Conservation (phyloP, 345 rosid genomes). For the Boechera divaricarpa region DNA sequence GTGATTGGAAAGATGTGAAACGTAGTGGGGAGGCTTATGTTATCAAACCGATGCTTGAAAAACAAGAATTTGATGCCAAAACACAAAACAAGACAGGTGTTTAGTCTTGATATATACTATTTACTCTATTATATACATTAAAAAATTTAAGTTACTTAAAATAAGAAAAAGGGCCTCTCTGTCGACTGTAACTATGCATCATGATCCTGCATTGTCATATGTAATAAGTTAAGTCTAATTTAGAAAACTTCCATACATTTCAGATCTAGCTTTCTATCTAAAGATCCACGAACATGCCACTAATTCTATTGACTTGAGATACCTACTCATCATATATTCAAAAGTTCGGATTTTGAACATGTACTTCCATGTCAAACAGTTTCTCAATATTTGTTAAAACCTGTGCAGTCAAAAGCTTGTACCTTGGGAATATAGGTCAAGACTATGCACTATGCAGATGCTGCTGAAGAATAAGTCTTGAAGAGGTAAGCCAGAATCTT, state of each 20-base stretch:
- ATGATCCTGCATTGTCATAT: not conserved
- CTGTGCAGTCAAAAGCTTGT: not conserved
- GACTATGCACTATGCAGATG: constrained; percentile 34
- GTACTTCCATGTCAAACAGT: not conserved
- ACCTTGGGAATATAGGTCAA: constrained; percentile 23
- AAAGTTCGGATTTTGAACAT: not conserved
- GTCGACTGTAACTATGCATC: not conserved
- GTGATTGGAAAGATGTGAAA: constrained; percentile 28
- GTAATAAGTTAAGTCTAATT: not conserved
- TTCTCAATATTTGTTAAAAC: not conserved
- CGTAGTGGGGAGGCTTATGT: constrained; percentile 22
- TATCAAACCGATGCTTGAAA: constrained; percentile 26
- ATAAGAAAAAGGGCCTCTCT: not conserved
- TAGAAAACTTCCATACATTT: not conserved
- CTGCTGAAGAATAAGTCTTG: constrained; percentile 58
- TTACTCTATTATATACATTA: constrained; percentile 5
- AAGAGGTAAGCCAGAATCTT: constrained; percentile 70
- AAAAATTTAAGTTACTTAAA: not conserved
- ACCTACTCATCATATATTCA: not conserved
- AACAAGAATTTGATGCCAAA: constrained; percentile 15
- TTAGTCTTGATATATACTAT: not conserved
- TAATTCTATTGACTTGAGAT: not conserved
- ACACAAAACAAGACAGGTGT: constrained; percentile 24
- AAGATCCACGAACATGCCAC: not conserved
- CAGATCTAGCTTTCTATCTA: not conserved